Percentiles rank a stretch among this genome's conserved stretches.
Evolutionary conservation across 2,329 filamentous ascomycete species (phyloP).

Genomic region (Exserohilum turcica): DNA sequence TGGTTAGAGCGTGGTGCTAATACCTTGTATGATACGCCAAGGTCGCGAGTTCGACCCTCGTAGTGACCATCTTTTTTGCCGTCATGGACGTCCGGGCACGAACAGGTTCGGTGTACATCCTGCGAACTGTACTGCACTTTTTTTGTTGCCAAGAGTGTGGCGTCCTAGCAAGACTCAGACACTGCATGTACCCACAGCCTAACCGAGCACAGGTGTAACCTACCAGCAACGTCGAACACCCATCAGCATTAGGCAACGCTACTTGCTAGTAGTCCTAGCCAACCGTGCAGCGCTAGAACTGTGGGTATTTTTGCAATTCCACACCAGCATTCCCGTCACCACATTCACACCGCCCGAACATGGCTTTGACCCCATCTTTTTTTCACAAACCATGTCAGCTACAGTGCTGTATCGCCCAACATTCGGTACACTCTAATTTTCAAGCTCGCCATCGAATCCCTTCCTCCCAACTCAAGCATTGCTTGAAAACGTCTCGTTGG

Average conservation of each 20-base stretch:
- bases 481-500: slow-evolving; percentile 11
- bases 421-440: accelerated
- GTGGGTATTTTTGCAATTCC: background rate
- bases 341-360: background rate
- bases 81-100: background rate
- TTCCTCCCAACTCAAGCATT: slow-evolving; percentile 1
- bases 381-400: background rate
- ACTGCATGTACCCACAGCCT: background rate
- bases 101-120: background rate
- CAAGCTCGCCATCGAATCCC: slow-evolving; percentile 1
- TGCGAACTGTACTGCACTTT: background rate
- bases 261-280: background rate
- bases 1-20: slow-evolving; percentile 26
- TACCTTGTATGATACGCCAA: slow-evolving; percentile 15
- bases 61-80: slow-evolving; percentile 20
- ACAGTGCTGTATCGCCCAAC: accelerated
- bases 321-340: background rate
- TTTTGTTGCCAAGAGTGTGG: background rate
- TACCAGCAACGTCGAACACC: background rate
- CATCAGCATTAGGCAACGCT: background rate
- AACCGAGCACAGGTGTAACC: background rate
- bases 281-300: background rate
- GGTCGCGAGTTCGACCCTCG: slow-evolving; percentile 22
- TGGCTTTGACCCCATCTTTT: background rate
- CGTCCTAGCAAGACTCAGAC: background rate